Base-by-base conservation (phyloP, 2,329 filamentous ascomycete genomes). In the Penicillium sp. region DNA sequence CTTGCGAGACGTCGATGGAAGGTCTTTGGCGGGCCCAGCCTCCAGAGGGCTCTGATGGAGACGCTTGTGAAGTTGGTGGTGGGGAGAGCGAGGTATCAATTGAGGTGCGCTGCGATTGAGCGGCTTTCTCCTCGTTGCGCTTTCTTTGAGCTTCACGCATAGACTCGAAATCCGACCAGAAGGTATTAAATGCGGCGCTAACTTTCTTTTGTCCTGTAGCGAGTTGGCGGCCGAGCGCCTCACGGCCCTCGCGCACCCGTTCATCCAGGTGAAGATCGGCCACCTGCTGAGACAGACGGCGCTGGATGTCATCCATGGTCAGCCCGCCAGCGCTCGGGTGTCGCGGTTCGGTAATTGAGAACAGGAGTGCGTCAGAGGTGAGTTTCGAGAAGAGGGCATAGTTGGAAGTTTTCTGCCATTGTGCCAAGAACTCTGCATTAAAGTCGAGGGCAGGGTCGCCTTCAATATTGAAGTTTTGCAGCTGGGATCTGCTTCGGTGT, bases 201-300 rank as follows among this genome's bases (percentile, higher is more conserved):
- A 96, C 90, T 76, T 93, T 96, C 68, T 95, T 91, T 54, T 90
- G 88, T 0, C 95, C 93, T 0, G 89, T 91, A 4, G 90, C 90
- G n/a, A 97, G 74, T 67, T 96, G 93, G 58, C 93, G 88, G n/a
- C 91, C 91, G 2, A 98, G 81, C 0, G 88, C 90, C 73, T 98
- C 95, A 54, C 87, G 85, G 9, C 92, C 90, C 58, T 90, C 88
- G 1, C 90, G 88, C 57, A 98, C 87, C 9, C 90, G 86, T 71
- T 98, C 95, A 71, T 99, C 95, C 2, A 98, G 83, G 71, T 98
- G 93, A 49, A 98, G 83, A 59, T 98, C 93, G 64, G 93, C 90
- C 49, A 99, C 90, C 76, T 98, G 95, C 73, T 96, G 90, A 35
- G 91, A 87, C 33, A 99, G 84, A 24, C 95, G 85, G 50, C 95